Base-by-base conservation (phyloP, 83 land plant species). In the Isoetes engelmannii region DNA sequence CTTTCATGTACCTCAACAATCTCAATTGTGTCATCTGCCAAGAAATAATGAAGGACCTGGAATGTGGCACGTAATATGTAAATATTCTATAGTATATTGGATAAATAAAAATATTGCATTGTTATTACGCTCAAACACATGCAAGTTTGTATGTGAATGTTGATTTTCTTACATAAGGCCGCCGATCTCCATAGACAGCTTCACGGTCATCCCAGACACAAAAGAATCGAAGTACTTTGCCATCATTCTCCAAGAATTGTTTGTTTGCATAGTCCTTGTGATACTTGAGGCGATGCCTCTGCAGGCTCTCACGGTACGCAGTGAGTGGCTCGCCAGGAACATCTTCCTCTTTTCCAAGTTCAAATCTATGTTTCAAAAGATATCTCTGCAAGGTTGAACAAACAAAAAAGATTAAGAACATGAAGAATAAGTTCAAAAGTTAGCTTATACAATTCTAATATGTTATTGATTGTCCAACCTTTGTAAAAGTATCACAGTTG, bases 11-110 rank as follows among this genome's bases (percentile, higher is more conserved):
- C 69, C 47, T 78, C 81, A 48, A 78, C 20, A 61, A 78, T 78
- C 73, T 78, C 81, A 12, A 74, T 74, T 47, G 81, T 78, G 47
- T 78, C 81, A 57, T 78, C 81, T 61, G 79, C 81, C 71, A 78
- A 45, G 48, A 78, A 78, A 65, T 73, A 78, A 43, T 78, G 78
- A 60, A 78, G 55, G 5, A 78, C 78, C 81, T 78, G 60, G 7
- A 10, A 4, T 47, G 7, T 7, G 59, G 45, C 37, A 28, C 2
- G 37, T 0, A 28, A 28, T 28, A 28, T 28, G 63, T 60, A 21
- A 9, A 60, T 15, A 20, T 10, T n/a, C 12, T 60, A 60, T 60
- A 3, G 1, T 60, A 60, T 60, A 3, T 1, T 60, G 1, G 10
- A 13, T 21, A 60, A 15, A 9, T 13, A 19, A 21, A 0, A 60